Percentiles rank a stretch among this genome's conserved stretches.
phyloP scores from a whole-genome alignment of 2,329 filamentous ascomycete species.

The Cladophialophora bantiana region DNA sequence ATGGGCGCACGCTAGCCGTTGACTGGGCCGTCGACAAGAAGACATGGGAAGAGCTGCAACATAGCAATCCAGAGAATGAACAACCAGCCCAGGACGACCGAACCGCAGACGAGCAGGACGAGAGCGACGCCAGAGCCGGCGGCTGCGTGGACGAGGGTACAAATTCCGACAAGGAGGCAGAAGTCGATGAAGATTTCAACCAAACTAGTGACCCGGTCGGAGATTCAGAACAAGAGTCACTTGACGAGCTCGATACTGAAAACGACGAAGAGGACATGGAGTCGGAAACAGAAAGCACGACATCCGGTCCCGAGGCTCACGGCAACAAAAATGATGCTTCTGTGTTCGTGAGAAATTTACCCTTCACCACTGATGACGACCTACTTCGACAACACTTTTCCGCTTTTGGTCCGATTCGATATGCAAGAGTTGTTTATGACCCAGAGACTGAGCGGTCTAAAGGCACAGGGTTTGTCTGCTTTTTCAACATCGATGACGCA shows the following conservation, averaged over 20 bases:
- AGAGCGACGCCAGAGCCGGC: constrained; percentile 37
- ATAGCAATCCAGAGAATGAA: constrained; percentile 46
- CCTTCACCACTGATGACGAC: constrained; percentile 85
- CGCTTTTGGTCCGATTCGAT: constrained; percentile 87
- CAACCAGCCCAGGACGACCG: constrained; percentile 46
- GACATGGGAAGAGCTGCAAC: constrained; percentile 74
- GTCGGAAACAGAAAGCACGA: constrained; percentile 45
- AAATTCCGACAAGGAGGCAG: constrained; percentile 35
- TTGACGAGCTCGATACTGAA: constrained; percentile 49
- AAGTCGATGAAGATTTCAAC: constrained; percentile 45
- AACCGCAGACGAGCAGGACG: constrained; percentile 33
- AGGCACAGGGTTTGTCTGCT: constrained; percentile 95
- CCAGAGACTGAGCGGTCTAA: constrained; percentile 82
- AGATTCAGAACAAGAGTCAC: constrained; percentile 53
- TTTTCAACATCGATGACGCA: constrained; percentile 78
- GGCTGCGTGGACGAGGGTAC: constrained; percentile 54
- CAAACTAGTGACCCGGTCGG: constrained; percentile 50
- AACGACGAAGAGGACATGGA: constrained; percentile 54
- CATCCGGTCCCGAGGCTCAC: constrained; percentile 53
- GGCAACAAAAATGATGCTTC: constrained; percentile 62
- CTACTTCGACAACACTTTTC: constrained; percentile 82
- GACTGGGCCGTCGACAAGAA: constrained; percentile 97
- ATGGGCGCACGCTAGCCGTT: constrained; percentile 86
- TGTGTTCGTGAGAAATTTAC: constrained; percentile 91
- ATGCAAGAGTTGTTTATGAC: constrained; percentile 91